Evolutionary conservation across 2,329 filamentous ascomycete genomes (phyloP).

Genomic region (Alternaria consortialis): DNA sequence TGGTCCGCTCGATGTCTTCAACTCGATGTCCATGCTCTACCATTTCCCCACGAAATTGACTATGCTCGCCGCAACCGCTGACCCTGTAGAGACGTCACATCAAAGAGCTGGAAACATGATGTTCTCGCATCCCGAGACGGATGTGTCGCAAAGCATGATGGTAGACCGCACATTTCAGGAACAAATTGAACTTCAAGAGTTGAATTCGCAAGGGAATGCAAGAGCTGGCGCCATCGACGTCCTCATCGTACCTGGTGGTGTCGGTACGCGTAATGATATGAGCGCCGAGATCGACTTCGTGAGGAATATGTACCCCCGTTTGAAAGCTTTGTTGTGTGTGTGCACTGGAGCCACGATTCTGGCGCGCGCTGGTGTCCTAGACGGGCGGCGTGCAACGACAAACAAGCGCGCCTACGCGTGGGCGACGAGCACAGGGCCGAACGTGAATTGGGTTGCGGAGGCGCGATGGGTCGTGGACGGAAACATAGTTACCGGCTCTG

Average conservation of each 20-base stretch:
- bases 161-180: constrained; percentile 28
- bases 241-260: constrained; percentile 71
- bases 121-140: constrained; percentile 27
- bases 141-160: constrained; percentile 28
- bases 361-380: constrained; percentile 66
- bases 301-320: constrained; percentile 55
- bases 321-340: constrained; percentile 67
- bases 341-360: constrained; percentile 70
- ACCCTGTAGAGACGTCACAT: constrained; percentile 36
- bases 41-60: constrained; percentile 39
- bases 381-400: constrained; percentile 68
- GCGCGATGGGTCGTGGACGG: constrained; percentile 67
- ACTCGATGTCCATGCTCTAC: constrained; percentile 39
- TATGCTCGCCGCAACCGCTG: constrained; percentile 32
- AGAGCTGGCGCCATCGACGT: constrained; percentile 56
- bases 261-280: constrained; percentile 54
- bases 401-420: constrained; percentile 66
- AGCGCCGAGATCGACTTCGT: constrained; percentile 58
- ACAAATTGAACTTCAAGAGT: constrained; percentile 26
- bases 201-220: constrained; percentile 4
- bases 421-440: constrained; percentile 52
- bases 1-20: constrained; percentile 58
- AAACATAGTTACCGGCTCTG: constrained; percentile 71
- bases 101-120: constrained; percentile 26
- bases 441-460: constrained; percentile 66